Evolutionary conservation across 2,329 filamentous ascomycete species (phyloP).

Genomic region (Arachnopeziza araneosa): DNA sequence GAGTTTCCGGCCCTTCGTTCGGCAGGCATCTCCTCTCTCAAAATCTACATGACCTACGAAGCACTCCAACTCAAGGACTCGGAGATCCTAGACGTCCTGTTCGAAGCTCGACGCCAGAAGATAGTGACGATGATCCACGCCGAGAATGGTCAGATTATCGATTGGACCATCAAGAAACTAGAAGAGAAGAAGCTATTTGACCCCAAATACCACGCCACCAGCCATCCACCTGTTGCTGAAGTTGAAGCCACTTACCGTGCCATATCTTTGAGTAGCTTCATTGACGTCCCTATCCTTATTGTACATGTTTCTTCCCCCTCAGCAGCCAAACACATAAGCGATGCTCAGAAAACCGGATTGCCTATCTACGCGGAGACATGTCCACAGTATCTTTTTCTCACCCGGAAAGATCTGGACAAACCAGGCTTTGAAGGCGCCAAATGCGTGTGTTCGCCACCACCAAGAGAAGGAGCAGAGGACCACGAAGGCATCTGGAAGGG

Average conservation of each 20-base stretch:
- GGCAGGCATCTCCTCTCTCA: constrained; percentile 38
- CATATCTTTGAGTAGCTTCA: constrained; percentile 43
- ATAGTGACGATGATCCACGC: constrained; percentile 52
- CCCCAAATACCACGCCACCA: constrained; percentile 46
- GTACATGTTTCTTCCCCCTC: constrained; percentile 47
- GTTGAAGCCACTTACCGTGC: constrained; percentile 48
- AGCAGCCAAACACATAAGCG: constrained; percentile 41
- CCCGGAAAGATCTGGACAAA: constrained; percentile 42
- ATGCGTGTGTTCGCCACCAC: constrained; percentile 49
- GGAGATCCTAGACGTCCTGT: constrained; percentile 38
- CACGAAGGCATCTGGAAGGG: constrained; percentile 47
- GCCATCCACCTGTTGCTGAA: constrained; percentile 44
- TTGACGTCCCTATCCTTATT: constrained; percentile 47
- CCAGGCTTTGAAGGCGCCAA: constrained; percentile 50
- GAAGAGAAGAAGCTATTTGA: constrained; percentile 42
- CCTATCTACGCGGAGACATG: constrained; percentile 51
- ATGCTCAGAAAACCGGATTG: constrained; percentile 42
- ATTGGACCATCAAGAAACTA: constrained; percentile 48
- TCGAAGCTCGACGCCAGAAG: constrained; percentile 36
- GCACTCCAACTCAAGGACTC: constrained; percentile 35
- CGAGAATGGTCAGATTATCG: constrained; percentile 48
- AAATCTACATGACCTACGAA: constrained; percentile 42
- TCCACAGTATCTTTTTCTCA: constrained; percentile 51
- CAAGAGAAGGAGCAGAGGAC: constrained; percentile 39
- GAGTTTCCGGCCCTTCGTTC: constrained; percentile 26